Percentiles rank a stretch among this genome's conserved stretches.
Conservation (phyloP, 352 stramenopile genomes). For the Phytophthora pseudosyringae region DNA sequence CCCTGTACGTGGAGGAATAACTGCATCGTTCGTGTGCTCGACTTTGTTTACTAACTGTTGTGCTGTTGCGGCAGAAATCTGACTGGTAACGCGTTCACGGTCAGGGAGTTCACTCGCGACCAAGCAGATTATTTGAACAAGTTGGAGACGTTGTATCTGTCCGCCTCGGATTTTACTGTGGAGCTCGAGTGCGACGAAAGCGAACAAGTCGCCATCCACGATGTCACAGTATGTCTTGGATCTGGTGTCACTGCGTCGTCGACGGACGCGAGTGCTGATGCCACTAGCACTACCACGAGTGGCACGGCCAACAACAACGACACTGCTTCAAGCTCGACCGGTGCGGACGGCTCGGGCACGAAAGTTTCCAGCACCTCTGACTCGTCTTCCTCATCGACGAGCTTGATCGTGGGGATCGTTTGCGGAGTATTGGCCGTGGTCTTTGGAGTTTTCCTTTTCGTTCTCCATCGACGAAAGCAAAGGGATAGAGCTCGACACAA, state of each 20-base stretch:
- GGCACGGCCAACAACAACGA: slow-evolving; percentile 14
- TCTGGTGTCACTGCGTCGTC: slow-evolving; percentile 30
- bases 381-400: slow-evolving; percentile 27
- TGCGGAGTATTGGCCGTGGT: slow-evolving; percentile 25
- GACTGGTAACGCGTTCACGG: slow-evolving; percentile 42
- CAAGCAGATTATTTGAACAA: slow-evolving; percentile 35
- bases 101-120: slow-evolving; percentile 43
- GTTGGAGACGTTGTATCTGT: slow-evolving; percentile 39
- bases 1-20: slow-evolving; percentile 29
- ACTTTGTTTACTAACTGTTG: background rate
- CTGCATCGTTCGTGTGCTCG: background rate
- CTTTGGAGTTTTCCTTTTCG: slow-evolving; percentile 17
- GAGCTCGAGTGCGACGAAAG: slow-evolving; percentile 31
- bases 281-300: slow-evolving; percentile 19
- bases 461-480: slow-evolving; percentile 25
- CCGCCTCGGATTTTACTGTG: slow-evolving; percentile 36
- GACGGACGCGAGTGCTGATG: slow-evolving; percentile 11
- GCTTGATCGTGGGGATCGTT: slow-evolving; percentile 32
- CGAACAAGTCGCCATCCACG: slow-evolving; percentile 31
- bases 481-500: slow-evolving; percentile 14
- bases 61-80: slow-evolving; percentile 31
- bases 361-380: slow-evolving; percentile 6
- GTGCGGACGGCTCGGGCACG: slow-evolving; percentile 4
- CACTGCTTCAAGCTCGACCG: slow-evolving; percentile 11
- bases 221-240: slow-evolving; percentile 31